These are phyloP conservation scores for Plasmodium billcollinsi DNA, from an alignment of 169 alveolate genomes.

Conservation along the genomic window DNA sequence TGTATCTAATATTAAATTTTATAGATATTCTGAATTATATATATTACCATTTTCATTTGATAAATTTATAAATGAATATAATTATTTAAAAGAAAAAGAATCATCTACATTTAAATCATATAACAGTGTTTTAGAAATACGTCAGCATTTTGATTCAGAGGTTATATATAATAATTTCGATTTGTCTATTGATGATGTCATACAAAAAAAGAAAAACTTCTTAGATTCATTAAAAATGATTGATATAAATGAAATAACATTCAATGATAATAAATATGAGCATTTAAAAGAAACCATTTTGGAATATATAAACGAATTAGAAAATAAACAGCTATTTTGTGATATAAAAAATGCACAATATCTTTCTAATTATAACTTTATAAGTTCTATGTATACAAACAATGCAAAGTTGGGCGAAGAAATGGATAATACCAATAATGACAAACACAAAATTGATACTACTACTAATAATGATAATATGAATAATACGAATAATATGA, in stretches of 20 bases:
- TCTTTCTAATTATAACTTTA: slow-evolving; percentile 27
- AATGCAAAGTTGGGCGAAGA: not conserved
- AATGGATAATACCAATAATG: not conserved
- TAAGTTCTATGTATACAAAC: slow-evolving; percentile 47
- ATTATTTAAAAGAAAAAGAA: slow-evolving; percentile 23
- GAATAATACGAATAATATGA: not conserved
- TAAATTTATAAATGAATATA: slow-evolving; percentile 33
- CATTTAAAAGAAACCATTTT: slow-evolving; percentile 24
- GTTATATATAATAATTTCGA: slow-evolving; percentile 41
- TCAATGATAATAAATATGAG: slow-evolving; percentile 27
- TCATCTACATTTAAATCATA: slow-evolving; percentile 34
- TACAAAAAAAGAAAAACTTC: slow-evolving; percentile 46
- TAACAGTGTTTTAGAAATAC: slow-evolving; percentile 29
- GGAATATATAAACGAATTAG: slow-evolving; percentile 44
- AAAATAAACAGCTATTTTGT: slow-evolving; percentile 11
- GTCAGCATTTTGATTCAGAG: slow-evolving; percentile 47
- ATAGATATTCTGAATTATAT: not conserved
- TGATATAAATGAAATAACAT: slow-evolving; percentile 28
- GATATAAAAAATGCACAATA: slow-evolving; percentile 19
- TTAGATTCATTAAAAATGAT: slow-evolving; percentile 49
- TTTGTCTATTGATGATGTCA: slow-evolving; percentile 38
- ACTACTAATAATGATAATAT: not conserved
- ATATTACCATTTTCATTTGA: slow-evolving; percentile 39
- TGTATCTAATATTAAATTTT: slow-evolving; percentile 16
- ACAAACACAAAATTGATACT: too few relatives aligned